Evolutionary conservation across 192 early-diverging fungal genomes (phyloP).

Genomic region (Helicostylum pulchrum): DNA sequence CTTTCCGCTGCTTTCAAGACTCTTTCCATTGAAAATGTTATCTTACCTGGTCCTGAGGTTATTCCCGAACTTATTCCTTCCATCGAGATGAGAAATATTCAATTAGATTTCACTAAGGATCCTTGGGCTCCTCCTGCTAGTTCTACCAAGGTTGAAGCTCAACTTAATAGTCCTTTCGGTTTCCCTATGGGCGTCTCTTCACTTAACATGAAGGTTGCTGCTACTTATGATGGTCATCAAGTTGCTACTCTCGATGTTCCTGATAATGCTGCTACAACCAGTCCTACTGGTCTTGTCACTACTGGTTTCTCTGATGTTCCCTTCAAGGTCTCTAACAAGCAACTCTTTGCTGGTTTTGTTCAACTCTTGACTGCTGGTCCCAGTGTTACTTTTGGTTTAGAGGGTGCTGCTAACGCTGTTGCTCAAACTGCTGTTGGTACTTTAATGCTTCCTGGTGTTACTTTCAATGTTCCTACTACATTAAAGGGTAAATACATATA

Average conservation of each 20-base stretch:
- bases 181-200: constrained; percentile 33
- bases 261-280: constrained; percentile 24
- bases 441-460: constrained; percentile 39
- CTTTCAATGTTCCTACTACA: constrained; percentile 36
- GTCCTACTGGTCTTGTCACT: constrained; percentile 8
- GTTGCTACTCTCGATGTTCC: constrained; percentile 35
- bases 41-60: constrained; percentile 34
- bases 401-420: constrained; percentile 28
- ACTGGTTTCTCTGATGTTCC: constrained; percentile 32
- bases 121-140: constrained; percentile 42
- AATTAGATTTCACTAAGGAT: constrained; percentile 47
- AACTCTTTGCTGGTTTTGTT: constrained; percentile 30
- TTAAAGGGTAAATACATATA: constrained; percentile 29
- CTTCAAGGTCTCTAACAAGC: constrained; percentile 20
- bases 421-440: constrained; percentile 36
- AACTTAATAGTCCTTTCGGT: constrained; percentile 38
- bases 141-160: constrained; percentile 39
- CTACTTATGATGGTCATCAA: constrained; percentile 13
- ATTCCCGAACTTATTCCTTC: constrained; percentile 37
- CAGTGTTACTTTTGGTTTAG: constrained; percentile 23
- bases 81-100: constrained; percentile 40
- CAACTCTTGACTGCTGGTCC: constrained; percentile 21
- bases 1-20: constrained; percentile 47
- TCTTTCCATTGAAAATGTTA: constrained; percentile 28
- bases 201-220: constrained; percentile 32